Evolutionary conservation across 2,329 filamentous ascomycete species (phyloP), one percentile per base, ranked within the genome.

Genomic region (Claviceps sp.): DNA sequence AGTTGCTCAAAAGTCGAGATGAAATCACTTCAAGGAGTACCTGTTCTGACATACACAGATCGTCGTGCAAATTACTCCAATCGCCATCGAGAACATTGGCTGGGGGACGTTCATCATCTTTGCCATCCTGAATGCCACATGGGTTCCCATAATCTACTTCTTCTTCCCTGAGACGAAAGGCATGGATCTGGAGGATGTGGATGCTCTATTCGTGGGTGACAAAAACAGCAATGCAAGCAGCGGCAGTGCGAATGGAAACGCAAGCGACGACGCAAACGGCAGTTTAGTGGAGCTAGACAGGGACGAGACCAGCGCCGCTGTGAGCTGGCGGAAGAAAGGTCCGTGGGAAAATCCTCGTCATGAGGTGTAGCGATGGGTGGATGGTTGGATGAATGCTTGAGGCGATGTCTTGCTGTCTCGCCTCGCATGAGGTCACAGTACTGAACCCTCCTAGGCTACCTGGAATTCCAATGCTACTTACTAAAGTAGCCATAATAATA

Each of bases 141-240:
- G 58, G 48, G 58, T 65, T 1, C 62, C 61, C 1, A 55, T 63
- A 6, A 61, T 65, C 11, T 63, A 61, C 38, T 52, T 63, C 1
- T 63, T 63, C 51, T 63, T 62, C 38, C 61, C 61, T 0, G 61
- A 65, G 37, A 64, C 63, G 3, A 63, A 63, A 38, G 61, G 61
- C 0, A 53, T 70, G 54, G 57, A 71, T 68, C 57, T 77, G 65
- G 51, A 79, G 66, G 56, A 67, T 62, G 59, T 70, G 69, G 52
- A 70, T 60, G 3, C 62, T 62, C 56, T 69, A 9, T 57, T 58
- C 47, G 52, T 50, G 7, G 44, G 20, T 5, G 53, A 56, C 0
- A 44, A 51, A 16, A 41, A 41, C n/a, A 34, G 30, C 30, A 34
- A 34, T 34, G 30, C 30, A 34, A 34, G 30, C 8, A 34, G 30